Percentiles rank a stretch among this genome's conserved stretches.
phyloP scores from a whole-genome alignment of 2,329 filamentous ascomycete genomes.

The Microcyclosporella mali region DNA sequence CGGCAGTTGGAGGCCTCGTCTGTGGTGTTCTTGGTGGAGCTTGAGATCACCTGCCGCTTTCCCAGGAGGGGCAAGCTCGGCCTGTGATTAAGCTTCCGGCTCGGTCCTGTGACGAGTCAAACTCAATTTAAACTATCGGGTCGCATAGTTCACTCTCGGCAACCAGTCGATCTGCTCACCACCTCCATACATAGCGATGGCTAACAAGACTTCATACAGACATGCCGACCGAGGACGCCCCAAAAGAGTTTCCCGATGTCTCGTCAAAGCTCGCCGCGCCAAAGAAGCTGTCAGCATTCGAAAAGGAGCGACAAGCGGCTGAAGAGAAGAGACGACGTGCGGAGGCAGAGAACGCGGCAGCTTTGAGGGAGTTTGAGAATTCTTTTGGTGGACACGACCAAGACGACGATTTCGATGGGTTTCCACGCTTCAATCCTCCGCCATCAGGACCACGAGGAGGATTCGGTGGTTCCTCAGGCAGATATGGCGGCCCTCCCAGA shows the following conservation, averaged over 20 bases:
- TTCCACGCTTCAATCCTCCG: slow-evolving; percentile 11
- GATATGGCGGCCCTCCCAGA: slow-evolving; percentile 31
- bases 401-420: slow-evolving; percentile 33
- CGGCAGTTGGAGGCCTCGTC: neutral
- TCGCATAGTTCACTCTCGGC: no score
- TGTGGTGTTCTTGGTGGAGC: neutral
- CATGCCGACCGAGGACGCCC: slow-evolving; percentile 21
- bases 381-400: slow-evolving; percentile 53
- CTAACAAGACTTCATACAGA: neutral
- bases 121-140: neutral
- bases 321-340: slow-evolving; percentile 82
- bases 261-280: slow-evolving; percentile 68
- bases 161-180: neutral
- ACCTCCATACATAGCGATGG: neutral
- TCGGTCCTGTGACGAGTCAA: neutral
- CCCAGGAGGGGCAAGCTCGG: no score
- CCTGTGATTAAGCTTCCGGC: no score
- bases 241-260: slow-evolving; percentile 59
- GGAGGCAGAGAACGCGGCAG: slow-evolving; percentile 78
- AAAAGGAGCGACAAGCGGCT: slow-evolving; percentile 80
- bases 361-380: slow-evolving; percentile 82
- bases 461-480: slow-evolving; percentile 9
- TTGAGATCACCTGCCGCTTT: neutral
- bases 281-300: slow-evolving; percentile 78
- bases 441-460: slow-evolving; percentile 13